Evolutionary conservation across 345 rosid species (phyloP).

Genomic region (Rhizophora mangle): DNA sequence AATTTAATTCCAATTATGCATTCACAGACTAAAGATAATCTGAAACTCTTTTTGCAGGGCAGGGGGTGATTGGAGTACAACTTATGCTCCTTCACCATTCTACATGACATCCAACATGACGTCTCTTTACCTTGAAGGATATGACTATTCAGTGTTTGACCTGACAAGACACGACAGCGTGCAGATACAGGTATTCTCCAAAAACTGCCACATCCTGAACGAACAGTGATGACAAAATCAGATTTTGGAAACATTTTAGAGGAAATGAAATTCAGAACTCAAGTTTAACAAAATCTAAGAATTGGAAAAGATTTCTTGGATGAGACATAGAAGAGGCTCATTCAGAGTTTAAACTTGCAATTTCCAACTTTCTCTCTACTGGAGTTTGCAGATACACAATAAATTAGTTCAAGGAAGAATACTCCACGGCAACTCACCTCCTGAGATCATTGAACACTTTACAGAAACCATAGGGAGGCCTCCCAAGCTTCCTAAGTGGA

Average conservation of each 20-base stretch:
- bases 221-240: neutral
- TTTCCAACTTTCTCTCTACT: slow-evolving; percentile 31
- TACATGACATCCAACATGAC: slow-evolving; percentile 69
- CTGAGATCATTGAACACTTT: slow-evolving; percentile 54
- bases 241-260: neutral
- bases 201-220: neutral
- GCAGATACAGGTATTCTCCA: slow-evolving; percentile 56
- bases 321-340: slow-evolving; percentile 1
- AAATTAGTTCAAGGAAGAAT: slow-evolving; percentile 55
- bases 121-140: slow-evolving; percentile 71
- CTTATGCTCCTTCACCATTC: slow-evolving; percentile 82
- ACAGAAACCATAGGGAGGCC: slow-evolving; percentile 64
- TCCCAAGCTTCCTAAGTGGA: slow-evolving; percentile 75
- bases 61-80: slow-evolving; percentile 72
- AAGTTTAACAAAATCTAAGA: neutral
- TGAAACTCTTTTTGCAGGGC: slow-evolving; percentile 39
- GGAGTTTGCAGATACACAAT: slow-evolving; percentile 58
- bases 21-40: neutral
- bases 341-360: slow-evolving; percentile 29
- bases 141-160: slow-evolving; percentile 63
- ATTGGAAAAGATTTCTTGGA: neutral
- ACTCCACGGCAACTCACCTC: slow-evolving; percentile 54
- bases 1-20: no score
- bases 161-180: slow-evolving; percentile 54
- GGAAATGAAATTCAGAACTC: neutral